Percentiles rank a stretch among this genome's conserved stretches.
Evolutionary conservation across 2,329 filamentous ascomycete species (phyloP).

Genomic region (Calonectria leucothoes): DNA sequence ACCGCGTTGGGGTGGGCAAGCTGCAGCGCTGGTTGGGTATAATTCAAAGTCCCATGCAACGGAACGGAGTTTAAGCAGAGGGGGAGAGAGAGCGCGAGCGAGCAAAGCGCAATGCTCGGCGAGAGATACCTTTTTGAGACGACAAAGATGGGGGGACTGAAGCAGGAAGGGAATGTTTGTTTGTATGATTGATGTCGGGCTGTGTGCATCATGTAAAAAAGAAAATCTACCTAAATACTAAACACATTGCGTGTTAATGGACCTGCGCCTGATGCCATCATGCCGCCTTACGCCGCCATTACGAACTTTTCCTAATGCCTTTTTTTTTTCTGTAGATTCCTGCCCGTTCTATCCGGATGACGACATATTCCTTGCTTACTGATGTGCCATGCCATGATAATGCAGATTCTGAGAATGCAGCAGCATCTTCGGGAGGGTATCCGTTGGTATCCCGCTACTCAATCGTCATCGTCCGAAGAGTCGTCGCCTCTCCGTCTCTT

Average conservation of each 20-base stretch:
- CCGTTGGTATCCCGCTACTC: not conserved
- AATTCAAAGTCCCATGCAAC: not conserved
- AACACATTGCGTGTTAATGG: not conserved
- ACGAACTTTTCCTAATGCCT: not conserved
- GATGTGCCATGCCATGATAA: not conserved
- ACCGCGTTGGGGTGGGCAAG: not conserved
- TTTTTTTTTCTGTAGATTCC: not conserved
- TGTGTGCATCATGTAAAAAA: slow-evolving; percentile 14
- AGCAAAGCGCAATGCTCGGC: not conserved
- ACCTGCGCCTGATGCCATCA: slow-evolving; percentile 11
- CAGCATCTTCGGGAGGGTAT: not conserved
- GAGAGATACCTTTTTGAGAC: not conserved
- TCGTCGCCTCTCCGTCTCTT: slow-evolving; percentile 48
- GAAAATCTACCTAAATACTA: slow-evolving; percentile 3
- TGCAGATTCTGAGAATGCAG: not conserved
- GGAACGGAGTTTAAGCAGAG: not conserved
- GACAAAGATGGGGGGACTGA: not conserved
- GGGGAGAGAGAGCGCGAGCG: not conserved
- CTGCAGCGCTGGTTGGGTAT: not conserved
- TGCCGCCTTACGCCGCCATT: slow-evolving; percentile 13
- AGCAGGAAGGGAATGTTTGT: not conserved
- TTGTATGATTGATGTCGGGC: not conserved
- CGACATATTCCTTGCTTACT: not conserved
- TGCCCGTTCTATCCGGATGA: not conserved
- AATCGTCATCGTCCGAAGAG: slow-evolving; percentile 46